Evolutionary conservation across 257 asterid genomes (phyloP).

Genomic region (Solanum sejunctum): DNA sequence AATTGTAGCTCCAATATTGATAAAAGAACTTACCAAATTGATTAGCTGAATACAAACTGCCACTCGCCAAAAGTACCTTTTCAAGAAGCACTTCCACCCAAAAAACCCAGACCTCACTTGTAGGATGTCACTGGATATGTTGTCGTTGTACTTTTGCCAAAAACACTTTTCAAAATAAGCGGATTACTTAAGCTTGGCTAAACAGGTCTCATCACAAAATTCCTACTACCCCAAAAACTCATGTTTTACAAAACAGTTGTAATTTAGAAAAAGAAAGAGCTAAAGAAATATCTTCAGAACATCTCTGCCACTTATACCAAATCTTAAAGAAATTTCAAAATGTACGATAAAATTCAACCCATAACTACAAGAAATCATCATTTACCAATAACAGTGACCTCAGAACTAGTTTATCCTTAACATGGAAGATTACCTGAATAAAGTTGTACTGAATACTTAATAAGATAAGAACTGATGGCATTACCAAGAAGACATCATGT

Average conservation of each 20-base stretch:
- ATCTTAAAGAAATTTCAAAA: not conserved
- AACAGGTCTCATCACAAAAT: not conserved
- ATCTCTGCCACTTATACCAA: not conserved
- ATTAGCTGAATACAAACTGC: not conserved
- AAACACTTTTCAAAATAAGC: not conserved
- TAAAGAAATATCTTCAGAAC: not conserved
- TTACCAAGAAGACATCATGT: not conserved
- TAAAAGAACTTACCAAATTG: not conserved
- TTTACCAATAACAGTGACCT: not conserved
- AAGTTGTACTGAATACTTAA: not conserved
- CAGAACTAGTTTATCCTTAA: not conserved
- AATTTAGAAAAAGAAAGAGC: not conserved
- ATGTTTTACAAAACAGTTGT: not conserved
- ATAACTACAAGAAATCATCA: not conserved
- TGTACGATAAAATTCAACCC: not conserved
- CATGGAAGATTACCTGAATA: not conserved
- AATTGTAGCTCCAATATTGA: not conserved
- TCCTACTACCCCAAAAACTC: not conserved
- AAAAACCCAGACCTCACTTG: not conserved
- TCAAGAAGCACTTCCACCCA: not conserved
- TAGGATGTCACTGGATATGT: too few species aligned
- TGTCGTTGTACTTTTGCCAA: not conserved
- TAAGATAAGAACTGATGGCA: not conserved
- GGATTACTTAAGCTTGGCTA: not conserved
- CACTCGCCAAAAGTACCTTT: not conserved